phyloP scores from a whole-genome alignment of 1,139 yeast genomes.

The Kodamaea sp. region DNA sequence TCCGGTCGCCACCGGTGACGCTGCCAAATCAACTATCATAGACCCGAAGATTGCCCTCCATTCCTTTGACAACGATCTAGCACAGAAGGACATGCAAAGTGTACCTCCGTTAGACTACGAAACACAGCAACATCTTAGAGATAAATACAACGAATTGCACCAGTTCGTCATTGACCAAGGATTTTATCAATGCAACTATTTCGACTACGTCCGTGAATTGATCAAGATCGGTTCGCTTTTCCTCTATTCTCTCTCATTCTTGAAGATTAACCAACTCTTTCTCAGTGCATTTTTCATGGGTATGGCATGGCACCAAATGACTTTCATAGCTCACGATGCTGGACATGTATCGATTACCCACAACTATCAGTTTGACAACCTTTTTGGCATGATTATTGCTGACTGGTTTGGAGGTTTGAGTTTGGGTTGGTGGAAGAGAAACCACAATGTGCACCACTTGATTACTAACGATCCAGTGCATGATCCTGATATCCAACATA shows the following conservation, averaged over 20 bases:
- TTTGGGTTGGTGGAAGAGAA: conserved; percentile 93
- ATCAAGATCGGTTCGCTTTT: conserved; percentile 60
- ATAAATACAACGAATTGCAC: conserved; percentile 64
- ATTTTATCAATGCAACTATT: conserved; percentile 69
- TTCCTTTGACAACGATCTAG: conserved; percentile 57
- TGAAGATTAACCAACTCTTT: conserved; percentile 46
- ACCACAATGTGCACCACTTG: conserved; percentile 88
- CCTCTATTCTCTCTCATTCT: conserved; percentile 50
- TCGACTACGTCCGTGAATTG: conserved; percentile 68
- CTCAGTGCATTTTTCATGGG: conserved; percentile 70
- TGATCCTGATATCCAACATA: conserved; percentile 92
- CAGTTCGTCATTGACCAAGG: conserved; percentile 56
- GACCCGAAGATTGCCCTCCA: conserved; percentile 58
- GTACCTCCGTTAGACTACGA: conserved; percentile 67
- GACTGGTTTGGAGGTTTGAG: conserved; percentile 86
- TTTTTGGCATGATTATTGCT: conserved; percentile 73
- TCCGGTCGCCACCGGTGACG: conserved; percentile 31
- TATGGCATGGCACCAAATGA: conserved; percentile 85
- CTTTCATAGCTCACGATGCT: conserved; percentile 87
- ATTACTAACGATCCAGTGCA: conserved; percentile 89
- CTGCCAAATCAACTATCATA: conserved; percentile 32
- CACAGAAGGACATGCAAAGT: conserved; percentile 52
- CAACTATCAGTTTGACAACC: conserved; percentile 73
- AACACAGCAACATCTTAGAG: conserved; percentile 60
- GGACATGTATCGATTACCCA: conserved; percentile 86